phyloP scores from a whole-genome alignment of 75 land plant species.

The Pinus albicaulis region DNA sequence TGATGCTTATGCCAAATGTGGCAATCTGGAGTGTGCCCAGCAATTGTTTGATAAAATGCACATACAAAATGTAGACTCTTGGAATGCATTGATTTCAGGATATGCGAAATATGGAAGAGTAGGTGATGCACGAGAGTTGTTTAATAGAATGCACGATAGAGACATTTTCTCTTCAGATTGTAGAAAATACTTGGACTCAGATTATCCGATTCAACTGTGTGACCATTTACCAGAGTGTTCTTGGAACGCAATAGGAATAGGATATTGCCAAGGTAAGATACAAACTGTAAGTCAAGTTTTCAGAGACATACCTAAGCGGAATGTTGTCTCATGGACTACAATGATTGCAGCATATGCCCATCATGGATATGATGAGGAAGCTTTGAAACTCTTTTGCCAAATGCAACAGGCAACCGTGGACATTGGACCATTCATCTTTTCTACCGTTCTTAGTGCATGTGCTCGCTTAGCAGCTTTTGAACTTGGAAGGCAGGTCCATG shows the following conservation, averaged over 20 bases:
- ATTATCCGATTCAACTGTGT: too few relatives aligned
- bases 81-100: conserved; percentile 26
- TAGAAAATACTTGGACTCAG: too few relatives aligned
- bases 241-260: too few relatives aligned
- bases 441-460: conserved; percentile 50
- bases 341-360: conserved; percentile 32
- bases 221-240: too few relatives aligned
- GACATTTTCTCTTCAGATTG: too few relatives aligned
- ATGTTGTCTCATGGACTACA: conserved; percentile 54
- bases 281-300: conserved; percentile 34
- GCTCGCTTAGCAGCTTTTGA: conserved; percentile 17
- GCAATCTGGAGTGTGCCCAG: conserved; percentile 17
- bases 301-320: conserved; percentile 36
- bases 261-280: background rate
- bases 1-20: conserved; percentile 17
- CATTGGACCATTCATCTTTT: conserved; percentile 45
- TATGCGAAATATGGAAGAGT: background rate
- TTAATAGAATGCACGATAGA: background rate
- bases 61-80: conserved; percentile 16
- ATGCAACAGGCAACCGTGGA: conserved; percentile 35
- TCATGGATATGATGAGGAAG: conserved; percentile 23
- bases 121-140: conserved; percentile 4
- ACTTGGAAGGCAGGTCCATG: conserved; percentile 36
- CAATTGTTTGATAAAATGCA: conserved; percentile 24
- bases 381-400: conserved; percentile 27